phyloP scores from a whole-genome alignment of 345 rosid species.

The Lumnitzera littorea region DNA sequence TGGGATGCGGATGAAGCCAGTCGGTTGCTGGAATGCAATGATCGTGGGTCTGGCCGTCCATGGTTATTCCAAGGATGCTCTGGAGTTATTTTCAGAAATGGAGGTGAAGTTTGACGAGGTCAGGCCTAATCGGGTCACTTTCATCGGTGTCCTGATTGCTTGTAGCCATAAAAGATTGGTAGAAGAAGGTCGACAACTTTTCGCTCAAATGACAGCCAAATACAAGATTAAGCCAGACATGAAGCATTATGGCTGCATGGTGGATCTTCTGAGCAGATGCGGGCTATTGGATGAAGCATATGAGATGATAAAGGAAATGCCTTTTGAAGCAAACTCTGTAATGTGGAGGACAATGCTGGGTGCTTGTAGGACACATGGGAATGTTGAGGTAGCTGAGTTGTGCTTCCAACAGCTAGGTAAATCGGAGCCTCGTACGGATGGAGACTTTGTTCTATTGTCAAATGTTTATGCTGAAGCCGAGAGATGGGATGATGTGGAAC shows the following conservation, averaged over 20 bases:
- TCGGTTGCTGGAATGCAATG: slow-evolving; percentile 38
- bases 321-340: slow-evolving; percentile 24
- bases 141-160: slow-evolving; percentile 32
- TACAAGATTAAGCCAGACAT: slow-evolving; percentile 19
- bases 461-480: slow-evolving; percentile 23
- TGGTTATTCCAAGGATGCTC: slow-evolving; percentile 27
- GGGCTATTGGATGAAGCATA: slow-evolving; percentile 30
- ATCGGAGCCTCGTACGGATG: slow-evolving; percentile 14
- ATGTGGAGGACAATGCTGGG: slow-evolving; percentile 33
- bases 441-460: slow-evolving; percentile 25
- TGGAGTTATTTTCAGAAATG: slow-evolving; percentile 18
- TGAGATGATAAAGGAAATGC: slow-evolving; percentile 20
- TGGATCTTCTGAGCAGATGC: slow-evolving; percentile 32
- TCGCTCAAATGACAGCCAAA: slow-evolving; percentile 18
- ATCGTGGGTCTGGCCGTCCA: slow-evolving; percentile 32
- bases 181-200: slow-evolving; percentile 27
- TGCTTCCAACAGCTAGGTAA: slow-evolving; percentile 10
- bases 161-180: slow-evolving; percentile 40
- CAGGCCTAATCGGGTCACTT: slow-evolving; percentile 28
- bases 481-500: slow-evolving; percentile 28
- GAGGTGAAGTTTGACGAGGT: slow-evolving; percentile 9
- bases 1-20: slow-evolving; percentile 20
- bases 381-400: slow-evolving; percentile 22
- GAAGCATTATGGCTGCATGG: slow-evolving; percentile 34
- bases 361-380: slow-evolving; percentile 26